Evolutionary conservation across 768 basidiomycete genomes (phyloP).

Genomic region (Hortiboletus flavorubellus): DNA sequence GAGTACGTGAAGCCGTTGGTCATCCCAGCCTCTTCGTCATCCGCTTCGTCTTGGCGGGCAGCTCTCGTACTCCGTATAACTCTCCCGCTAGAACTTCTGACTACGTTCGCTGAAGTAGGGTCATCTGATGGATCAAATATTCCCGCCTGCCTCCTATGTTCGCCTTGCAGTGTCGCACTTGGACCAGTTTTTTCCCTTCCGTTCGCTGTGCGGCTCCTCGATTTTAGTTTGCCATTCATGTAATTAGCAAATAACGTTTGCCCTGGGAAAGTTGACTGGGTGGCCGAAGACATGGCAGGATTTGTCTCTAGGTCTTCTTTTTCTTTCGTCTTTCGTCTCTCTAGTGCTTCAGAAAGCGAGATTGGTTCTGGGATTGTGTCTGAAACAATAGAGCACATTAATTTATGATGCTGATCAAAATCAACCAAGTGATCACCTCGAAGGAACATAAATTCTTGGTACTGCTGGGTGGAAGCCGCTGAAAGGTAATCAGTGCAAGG

Average conservation of each 20-base stretch:
- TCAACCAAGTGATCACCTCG: conserved; percentile 41
- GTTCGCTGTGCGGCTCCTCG: conserved; percentile 37
- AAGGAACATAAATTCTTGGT: conserved; percentile 72
- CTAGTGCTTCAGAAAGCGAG: conserved; percentile 56
- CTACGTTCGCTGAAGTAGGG: conserved; percentile 10
- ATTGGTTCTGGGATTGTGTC: conserved; percentile 68
- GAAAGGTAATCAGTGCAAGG: conserved; percentile 7
- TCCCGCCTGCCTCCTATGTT: conserved; percentile 19
- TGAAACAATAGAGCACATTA: conserved; percentile 26
- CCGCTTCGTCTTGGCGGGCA: conserved; percentile 25
- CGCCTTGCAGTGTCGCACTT: conserved; percentile 23
- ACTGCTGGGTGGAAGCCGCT: conserved; percentile 60
- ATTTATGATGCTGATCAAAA: background rate
- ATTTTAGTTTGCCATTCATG: conserved; percentile 37
- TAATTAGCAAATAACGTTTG: conserved; percentile 18
- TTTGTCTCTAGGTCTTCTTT: conserved; percentile 58
- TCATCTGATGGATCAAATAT: conserved; percentile 21
- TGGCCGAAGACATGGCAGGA: conserved; percentile 45
- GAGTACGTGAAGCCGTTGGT: conserved; percentile 23
- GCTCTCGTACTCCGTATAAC: conserved; percentile 31
- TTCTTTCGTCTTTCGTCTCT: conserved; percentile 49
- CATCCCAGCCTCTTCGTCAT: conserved; percentile 19
- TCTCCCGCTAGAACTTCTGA: conserved; percentile 32
- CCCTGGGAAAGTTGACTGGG: conserved; percentile 26
- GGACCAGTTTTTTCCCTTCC: conserved; percentile 34